Conservation (phyloP, 345 rosid genomes). For the Cardamine chenopodiifolia region DNA sequence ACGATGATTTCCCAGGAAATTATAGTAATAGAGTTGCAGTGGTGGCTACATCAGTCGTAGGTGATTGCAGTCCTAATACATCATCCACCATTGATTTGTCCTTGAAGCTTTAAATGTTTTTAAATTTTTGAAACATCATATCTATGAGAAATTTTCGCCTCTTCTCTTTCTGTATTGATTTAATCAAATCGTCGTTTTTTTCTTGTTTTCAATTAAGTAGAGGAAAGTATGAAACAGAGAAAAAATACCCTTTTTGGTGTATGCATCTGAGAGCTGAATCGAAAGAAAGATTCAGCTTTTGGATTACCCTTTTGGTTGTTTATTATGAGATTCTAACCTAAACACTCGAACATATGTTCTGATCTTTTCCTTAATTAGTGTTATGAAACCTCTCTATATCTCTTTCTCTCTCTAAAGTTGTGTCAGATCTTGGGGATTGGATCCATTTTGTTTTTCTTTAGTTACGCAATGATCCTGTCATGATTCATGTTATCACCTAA, state of each 20-base stretch:
- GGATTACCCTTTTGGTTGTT: constrained; percentile 48
- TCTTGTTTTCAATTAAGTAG: neutral
- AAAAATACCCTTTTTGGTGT: constrained; percentile 27
- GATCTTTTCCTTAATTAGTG: constrained; percentile 37
- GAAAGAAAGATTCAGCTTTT: constrained; percentile 42
- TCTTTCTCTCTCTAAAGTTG: constrained; percentile 34
- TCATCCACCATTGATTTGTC: constrained; percentile 76
- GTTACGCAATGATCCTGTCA: constrained; percentile 47
- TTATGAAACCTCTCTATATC: constrained; percentile 26
- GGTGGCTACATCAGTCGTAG: constrained; percentile 35
- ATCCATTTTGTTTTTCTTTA: constrained; percentile 36
- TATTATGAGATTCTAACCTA: constrained; percentile 38
- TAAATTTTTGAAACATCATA: constrained; percentile 3
- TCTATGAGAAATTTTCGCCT: neutral
- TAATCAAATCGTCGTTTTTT: neutral
- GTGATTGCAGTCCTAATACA: constrained; percentile 28
- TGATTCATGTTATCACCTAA: constrained; percentile 40
- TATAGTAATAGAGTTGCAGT: constrained; percentile 38
- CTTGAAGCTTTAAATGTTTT: constrained; percentile 64
- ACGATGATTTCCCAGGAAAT: constrained; percentile 46
- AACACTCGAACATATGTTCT: constrained; percentile 45
- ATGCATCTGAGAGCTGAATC: constrained; percentile 34
- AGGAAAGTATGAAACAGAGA: constrained; percentile 16
- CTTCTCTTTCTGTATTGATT: constrained; percentile 18
- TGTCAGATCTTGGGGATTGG: constrained; percentile 45